These are phyloP conservation scores for Exophiala calicioides DNA, from an alignment of 2,329 filamentous ascomycete species.

Conservation along the genomic window DNA sequence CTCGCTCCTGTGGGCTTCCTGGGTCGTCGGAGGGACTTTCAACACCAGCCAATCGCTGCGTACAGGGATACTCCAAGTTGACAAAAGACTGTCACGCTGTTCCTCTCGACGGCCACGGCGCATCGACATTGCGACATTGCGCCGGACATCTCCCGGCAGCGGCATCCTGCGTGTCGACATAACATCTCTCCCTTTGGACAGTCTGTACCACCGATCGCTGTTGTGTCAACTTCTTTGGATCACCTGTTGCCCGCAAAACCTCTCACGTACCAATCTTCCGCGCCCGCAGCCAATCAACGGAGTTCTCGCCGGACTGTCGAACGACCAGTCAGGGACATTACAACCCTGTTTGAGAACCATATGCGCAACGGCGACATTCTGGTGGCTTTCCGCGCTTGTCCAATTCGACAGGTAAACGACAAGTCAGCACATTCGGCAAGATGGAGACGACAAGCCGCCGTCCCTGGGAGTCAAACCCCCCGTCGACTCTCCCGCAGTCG, in stretches of 20 bases:
- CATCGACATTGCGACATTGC: background rate
- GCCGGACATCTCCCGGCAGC: slow-evolving; percentile 5
- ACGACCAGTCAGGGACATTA: slow-evolving; percentile 17
- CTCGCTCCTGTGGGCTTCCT: no score
- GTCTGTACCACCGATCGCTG: slow-evolving; percentile 22
- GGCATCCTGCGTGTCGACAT: slow-evolving; percentile 15
- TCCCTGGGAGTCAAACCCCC: slow-evolving; percentile 47
- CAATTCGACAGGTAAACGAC: slow-evolving; percentile 17
- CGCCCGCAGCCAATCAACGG: slow-evolving; percentile 15
- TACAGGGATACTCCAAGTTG: no score
- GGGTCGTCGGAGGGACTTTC: no score
- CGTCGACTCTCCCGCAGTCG: slow-evolving; percentile 38
- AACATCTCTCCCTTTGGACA: slow-evolving; percentile 2
- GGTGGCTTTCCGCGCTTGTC: slow-evolving; percentile 18
- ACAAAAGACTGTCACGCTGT: no score
- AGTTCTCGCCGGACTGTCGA: slow-evolving; percentile 7
- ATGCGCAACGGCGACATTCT: slow-evolving; percentile 18
- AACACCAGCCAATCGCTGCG: no score
- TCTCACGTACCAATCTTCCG: slow-evolving; percentile 11
- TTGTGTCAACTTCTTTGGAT: slow-evolving; percentile 14
- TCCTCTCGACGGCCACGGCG: background rate
- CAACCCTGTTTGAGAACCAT: slow-evolving; percentile 11
- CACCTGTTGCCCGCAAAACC: slow-evolving; percentile 11
- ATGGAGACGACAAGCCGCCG: slow-evolving; percentile 47
- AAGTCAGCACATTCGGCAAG: slow-evolving; percentile 12